phyloP scores from a whole-genome alignment of 192 early-diverging fungal species.

The Obelidium mucronatum region DNA sequence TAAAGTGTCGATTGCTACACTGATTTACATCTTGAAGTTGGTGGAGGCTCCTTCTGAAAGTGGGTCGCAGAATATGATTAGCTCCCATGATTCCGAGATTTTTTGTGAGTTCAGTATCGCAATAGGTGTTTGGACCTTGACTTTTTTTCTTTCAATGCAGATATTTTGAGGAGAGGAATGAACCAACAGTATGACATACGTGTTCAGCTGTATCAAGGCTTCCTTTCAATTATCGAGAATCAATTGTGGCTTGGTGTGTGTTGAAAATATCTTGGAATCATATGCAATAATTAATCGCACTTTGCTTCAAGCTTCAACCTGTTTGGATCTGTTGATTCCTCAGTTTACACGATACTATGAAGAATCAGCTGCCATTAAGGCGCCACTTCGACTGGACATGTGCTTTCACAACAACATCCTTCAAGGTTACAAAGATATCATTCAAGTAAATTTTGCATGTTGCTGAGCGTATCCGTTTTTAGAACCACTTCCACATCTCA shows the following conservation, averaged over 20 bases:
- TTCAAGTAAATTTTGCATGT: neutral
- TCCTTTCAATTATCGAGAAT: conserved; percentile 1
- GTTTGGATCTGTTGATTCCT: conserved; percentile 5
- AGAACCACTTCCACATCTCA: conserved; percentile 15
- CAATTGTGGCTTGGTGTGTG: conserved; percentile 26
- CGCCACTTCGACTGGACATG: conserved; percentile 14
- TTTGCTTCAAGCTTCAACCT: neutral
- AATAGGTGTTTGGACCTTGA: neutral
- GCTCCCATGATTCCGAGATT: conserved; percentile 5
- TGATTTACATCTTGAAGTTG: conserved; percentile 19
- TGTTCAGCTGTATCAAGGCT: conserved; percentile 23
- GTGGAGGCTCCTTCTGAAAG: conserved; percentile 7
- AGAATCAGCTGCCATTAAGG: neutral
- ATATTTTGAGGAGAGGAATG: conserved; percentile 17
- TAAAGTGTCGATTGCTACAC: conserved; percentile 8
- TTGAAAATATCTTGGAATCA: neutral
- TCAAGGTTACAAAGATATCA: neutral
- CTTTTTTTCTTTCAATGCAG: neutral
- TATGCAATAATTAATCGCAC: neutral
- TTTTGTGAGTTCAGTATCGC: conserved; percentile 6
- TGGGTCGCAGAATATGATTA: conserved; percentile 2
- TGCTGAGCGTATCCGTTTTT: neutral
- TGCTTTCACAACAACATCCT: neutral
- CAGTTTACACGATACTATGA: conserved; percentile 26
- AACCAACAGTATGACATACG: conserved; percentile 28